Conservation (phyloP, 805 yeast genomes). For the Saturnispora hagleri region DNA sequence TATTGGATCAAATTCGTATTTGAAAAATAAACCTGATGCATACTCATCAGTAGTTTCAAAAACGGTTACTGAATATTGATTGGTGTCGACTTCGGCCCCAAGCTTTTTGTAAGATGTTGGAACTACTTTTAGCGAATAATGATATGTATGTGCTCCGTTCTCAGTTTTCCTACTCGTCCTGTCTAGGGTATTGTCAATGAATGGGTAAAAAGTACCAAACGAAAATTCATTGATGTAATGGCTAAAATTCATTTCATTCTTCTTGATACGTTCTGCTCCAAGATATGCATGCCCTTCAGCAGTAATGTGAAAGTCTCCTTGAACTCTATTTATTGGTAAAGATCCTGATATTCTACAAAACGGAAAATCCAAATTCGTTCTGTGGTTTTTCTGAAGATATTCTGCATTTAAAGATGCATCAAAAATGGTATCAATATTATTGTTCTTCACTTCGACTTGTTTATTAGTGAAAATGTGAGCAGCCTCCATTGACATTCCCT, state of each 20-base stretch:
- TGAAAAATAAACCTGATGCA: constrained; percentile 73
- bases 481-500: constrained; percentile 49
- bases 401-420: constrained; percentile 60
- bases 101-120: constrained; percentile 70
- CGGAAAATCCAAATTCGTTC: constrained; percentile 45
- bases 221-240: constrained; percentile 84
- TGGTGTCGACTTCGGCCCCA: constrained; percentile 68
- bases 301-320: constrained; percentile 79
- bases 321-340: constrained; percentile 75
- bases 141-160: constrained; percentile 40
- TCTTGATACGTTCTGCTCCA: constrained; percentile 37
- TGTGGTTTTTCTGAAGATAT: constrained; percentile 37
- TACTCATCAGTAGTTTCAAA: constrained; percentile 20
- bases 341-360: constrained; percentile 85
- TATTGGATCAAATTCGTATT: constrained; percentile 85
- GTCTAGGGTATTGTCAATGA: constrained; percentile 81
- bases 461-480: constrained; percentile 40
- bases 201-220: constrained; percentile 85
- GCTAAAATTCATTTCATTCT: constrained; percentile 58
- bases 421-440: constrained; percentile 56
- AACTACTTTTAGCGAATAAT: constrained; percentile 69
- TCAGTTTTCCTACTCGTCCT: constrained; percentile 51
- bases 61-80: constrained; percentile 72
- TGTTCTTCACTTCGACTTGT: constrained; percentile 29
- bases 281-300: constrained; percentile 55